Evolutionary conservation across 768 basidiomycete species (phyloP).

Genomic region (Termitomyces sp.): DNA sequence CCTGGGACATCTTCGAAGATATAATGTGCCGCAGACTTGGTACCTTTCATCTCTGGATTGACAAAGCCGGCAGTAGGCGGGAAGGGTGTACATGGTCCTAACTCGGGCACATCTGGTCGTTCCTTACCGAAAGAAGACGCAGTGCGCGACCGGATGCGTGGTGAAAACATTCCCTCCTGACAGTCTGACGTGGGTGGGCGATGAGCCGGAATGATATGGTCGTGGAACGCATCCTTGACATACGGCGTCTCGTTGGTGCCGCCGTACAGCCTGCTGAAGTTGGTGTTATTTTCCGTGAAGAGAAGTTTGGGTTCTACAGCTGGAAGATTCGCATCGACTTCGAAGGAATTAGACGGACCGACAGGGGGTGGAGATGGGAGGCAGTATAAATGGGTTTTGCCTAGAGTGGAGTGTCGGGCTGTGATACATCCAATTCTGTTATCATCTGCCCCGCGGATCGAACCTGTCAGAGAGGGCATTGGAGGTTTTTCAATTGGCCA

Average conservation of each 20-base stretch:
- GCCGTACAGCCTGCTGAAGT: slow-evolving; percentile 87
- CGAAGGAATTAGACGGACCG: slow-evolving; percentile 61
- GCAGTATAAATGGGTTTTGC: slow-evolving; percentile 81
- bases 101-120: slow-evolving; percentile 37
- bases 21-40: slow-evolving; percentile 94
- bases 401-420: slow-evolving; percentile 71
- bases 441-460: slow-evolving; percentile 39
- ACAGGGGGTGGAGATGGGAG: slow-evolving; percentile 92
- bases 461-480: slow-evolving; percentile 58
- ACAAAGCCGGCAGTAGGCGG: slow-evolving; percentile 59
- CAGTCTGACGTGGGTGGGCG: slow-evolving; percentile 55
- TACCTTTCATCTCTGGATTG: slow-evolving; percentile 84
- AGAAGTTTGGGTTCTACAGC: slow-evolving; percentile 80
- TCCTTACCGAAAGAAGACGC: slow-evolving; percentile 41
- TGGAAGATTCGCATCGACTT: slow-evolving; percentile 61
- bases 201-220: slow-evolving; percentile 90
- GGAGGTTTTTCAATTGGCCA: slow-evolving; percentile 74
- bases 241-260: slow-evolving; percentile 80
- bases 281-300: slow-evolving; percentile 98
- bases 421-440: slow-evolving; percentile 58
- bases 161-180: slow-evolving; percentile 43
- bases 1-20: slow-evolving; percentile 83
- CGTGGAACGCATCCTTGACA: slow-evolving; percentile 98
- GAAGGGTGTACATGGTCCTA: slow-evolving; percentile 61
- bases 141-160: slow-evolving; percentile 48